These are phyloP conservation scores for Mycena metata DNA, from an alignment of 768 basidiomycete genomes.

Conservation along the genomic window DNA sequence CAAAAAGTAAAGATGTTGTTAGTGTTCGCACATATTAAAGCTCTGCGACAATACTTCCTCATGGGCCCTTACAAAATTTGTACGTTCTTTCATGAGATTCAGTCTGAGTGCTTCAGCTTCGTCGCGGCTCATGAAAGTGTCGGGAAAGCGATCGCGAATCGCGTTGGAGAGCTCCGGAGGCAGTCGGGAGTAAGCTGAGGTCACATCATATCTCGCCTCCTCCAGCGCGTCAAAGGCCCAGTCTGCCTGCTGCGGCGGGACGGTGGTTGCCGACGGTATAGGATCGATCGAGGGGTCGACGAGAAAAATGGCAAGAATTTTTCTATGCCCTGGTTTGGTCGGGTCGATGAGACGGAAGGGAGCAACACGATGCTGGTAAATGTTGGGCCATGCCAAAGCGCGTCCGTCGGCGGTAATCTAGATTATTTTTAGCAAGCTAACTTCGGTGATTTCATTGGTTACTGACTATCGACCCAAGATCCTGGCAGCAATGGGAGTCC, in stretches of 20 bases:
- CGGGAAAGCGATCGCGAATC: neutral
- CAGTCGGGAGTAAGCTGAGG: slow-evolving; percentile 3
- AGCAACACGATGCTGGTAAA: slow-evolving; percentile 53
- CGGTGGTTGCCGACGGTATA: slow-evolving; percentile 45
- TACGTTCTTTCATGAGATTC: slow-evolving; percentile 40
- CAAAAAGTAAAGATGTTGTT: no score
- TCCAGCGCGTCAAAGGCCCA: slow-evolving; percentile 42
- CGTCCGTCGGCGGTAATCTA: slow-evolving; percentile 37
- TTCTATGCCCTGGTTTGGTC: slow-evolving; percentile 53
- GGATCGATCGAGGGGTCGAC: slow-evolving; percentile 50
- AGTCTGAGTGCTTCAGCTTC: slow-evolving; percentile 31
- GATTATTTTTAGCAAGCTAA: neutral
- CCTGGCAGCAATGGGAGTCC: slow-evolving; percentile 33
- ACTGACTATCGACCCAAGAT: slow-evolving; percentile 44
- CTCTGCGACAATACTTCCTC: neutral
- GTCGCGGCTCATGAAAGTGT: slow-evolving; percentile 2
- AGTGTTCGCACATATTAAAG: slow-evolving; percentile 37
- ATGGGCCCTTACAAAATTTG: neutral
- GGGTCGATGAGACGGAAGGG: slow-evolving; percentile 51
- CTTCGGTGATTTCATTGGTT: neutral
- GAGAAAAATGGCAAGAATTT: slow-evolving; percentile 55
- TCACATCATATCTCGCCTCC: slow-evolving; percentile 13
- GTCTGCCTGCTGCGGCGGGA: slow-evolving; percentile 50
- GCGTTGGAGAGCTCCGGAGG: slow-evolving; percentile 21
- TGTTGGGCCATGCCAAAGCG: slow-evolving; percentile 53